A percentile compares a stretch with the other conserved stretches of the same genome.
phyloP scores from a whole-genome alignment of 371 early-diverging fungal genomes.

The Funneliformis caledonium region DNA sequence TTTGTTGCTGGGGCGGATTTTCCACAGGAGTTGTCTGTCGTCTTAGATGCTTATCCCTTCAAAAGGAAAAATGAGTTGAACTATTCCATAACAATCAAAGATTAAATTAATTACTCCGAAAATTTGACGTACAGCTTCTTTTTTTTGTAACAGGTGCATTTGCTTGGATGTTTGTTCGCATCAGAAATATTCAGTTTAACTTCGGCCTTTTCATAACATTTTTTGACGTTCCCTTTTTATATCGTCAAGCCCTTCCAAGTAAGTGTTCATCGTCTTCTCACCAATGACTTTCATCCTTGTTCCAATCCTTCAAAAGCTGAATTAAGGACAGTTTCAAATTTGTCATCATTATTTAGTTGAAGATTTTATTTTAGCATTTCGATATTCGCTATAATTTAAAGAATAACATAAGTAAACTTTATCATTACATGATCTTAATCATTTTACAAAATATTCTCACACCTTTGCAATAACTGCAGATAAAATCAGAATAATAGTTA shows the following conservation, averaged over 20 bases:
- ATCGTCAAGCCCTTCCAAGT: constrained; percentile 85
- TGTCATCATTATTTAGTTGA: constrained; percentile 74
- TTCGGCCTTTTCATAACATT: constrained; percentile 84
- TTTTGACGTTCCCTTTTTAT: constrained; percentile 88
- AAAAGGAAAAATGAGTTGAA: not conserved
- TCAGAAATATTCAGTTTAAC: constrained; percentile 63
- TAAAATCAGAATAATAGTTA: constrained; percentile 79
- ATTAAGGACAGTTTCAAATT: constrained; percentile 84
- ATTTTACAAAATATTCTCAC: not conserved
- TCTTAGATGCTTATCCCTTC: not conserved
- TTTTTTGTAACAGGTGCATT: constrained; percentile 42
- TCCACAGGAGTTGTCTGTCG: constrained; percentile 19
- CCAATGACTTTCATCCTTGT: constrained; percentile 86
- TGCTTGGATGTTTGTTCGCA: constrained; percentile 47
- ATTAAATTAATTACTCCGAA: not conserved
- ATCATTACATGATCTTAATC: not conserved
- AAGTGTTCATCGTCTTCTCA: constrained; percentile 73
- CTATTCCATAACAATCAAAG: not conserved
- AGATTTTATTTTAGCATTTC: constrained; percentile 79
- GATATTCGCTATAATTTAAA: constrained; percentile 61
- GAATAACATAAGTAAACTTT: not conserved
- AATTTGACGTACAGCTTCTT: constrained; percentile 23
- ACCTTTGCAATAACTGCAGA: constrained; percentile 83
- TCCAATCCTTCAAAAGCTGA: constrained; percentile 85
- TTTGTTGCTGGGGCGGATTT: constrained; percentile 48